Evolutionary conservation across 495 filamentous ascomycete species (phyloP).

Genomic region (Viridothelium virens): DNA sequence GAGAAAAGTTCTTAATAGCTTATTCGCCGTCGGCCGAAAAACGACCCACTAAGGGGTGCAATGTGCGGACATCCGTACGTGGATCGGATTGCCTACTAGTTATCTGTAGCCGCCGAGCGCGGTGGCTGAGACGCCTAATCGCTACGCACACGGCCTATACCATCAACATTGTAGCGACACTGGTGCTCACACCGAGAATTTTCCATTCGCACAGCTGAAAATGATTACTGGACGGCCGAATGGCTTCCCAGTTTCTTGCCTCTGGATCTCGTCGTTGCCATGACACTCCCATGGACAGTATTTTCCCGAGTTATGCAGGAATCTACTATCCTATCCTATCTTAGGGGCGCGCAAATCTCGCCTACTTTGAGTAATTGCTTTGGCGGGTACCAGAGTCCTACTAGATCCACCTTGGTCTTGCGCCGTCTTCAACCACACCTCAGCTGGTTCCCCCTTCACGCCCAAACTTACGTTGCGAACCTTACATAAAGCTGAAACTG

Average conservation of each 20-base stretch:
- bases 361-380: background rate
- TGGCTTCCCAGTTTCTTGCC: background rate
- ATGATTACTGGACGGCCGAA: background rate
- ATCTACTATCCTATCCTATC: background rate
- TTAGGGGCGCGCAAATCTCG: slow-evolving; percentile 1
- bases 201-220: background rate
- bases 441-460: background rate
- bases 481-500: background rate
- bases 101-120: background rate
- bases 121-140: background rate
- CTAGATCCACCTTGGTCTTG: background rate
- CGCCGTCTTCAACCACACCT: background rate
- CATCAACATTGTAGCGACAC: background rate
- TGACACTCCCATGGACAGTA: background rate
- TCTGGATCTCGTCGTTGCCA: background rate
- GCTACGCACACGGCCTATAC: background rate
- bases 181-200: background rate
- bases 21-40: background rate
- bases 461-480: background rate
- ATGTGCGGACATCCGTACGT: background rate
- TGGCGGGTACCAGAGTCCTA: background rate
- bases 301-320: background rate
- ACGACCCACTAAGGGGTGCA: background rate
- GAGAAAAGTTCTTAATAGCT: background rate
- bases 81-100: no score